phyloP scores from a whole-genome alignment of 352 stramenopile genomes.

The Lagenidium giganteum region DNA sequence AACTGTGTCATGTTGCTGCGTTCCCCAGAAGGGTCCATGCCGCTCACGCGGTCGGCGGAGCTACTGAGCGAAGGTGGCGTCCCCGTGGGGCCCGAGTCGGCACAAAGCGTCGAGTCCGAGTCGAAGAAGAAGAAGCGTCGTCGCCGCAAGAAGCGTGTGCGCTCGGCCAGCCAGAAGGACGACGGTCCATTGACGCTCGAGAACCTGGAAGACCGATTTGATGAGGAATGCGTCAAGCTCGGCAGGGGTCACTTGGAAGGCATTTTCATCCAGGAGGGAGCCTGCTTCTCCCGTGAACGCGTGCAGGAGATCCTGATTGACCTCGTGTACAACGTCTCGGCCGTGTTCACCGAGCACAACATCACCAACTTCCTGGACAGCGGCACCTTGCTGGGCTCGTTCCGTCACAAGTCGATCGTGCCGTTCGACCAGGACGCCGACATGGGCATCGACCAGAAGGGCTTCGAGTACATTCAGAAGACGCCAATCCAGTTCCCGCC shows the following conservation, averaged over 20 bases:
- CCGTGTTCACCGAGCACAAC: constrained; percentile 15
- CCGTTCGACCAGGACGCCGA: constrained; percentile 26
- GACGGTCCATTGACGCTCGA: too few relatives aligned
- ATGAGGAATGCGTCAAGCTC: constrained; percentile 15
- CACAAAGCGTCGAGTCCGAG: too few relatives aligned
- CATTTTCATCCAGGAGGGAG: constrained; percentile 3
- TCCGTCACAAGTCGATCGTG: constrained; percentile 21
- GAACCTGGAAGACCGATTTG: constrained; percentile 1
- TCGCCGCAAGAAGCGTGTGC: too few relatives aligned
- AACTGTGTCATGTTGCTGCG: too few relatives aligned
- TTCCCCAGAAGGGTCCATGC: too few relatives aligned
- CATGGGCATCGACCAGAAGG: constrained; percentile 14
- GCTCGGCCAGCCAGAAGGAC: too few relatives aligned
- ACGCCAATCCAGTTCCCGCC: constrained; percentile 11
- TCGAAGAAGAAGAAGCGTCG: too few relatives aligned
- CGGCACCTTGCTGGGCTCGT: constrained; percentile 20
- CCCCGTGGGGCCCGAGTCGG: too few relatives aligned
- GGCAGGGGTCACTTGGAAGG: constrained; percentile 9
- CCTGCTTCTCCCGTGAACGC: constrained; percentile 17
- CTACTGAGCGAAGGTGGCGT: too few relatives aligned
- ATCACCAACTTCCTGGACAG: constrained; percentile 26
- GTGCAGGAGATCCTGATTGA: constrained; percentile 19
- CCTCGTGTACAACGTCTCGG: constrained; percentile 13
- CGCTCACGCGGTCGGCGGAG: too few relatives aligned
- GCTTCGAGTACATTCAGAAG: constrained; percentile 9